Percentiles rank a stretch among this genome's conserved stretches.
Conservation (phyloP, 148 eudicot genomes). For the Camellia granthamiana region DNA sequence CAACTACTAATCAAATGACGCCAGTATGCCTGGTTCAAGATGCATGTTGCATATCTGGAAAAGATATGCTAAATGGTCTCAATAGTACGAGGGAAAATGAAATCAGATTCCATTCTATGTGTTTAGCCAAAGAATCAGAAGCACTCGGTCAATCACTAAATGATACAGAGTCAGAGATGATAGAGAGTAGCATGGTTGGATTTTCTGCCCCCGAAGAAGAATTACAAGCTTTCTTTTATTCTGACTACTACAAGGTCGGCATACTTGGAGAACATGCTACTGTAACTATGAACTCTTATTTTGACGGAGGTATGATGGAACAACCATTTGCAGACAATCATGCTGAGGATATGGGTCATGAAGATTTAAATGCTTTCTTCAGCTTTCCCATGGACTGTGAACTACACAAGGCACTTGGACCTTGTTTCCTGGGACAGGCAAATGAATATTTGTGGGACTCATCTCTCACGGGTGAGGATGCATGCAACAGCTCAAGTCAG, state of each 20-base stretch:
- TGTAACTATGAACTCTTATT: slow-evolving; percentile 12
- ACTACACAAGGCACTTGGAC: slow-evolving; percentile 42
- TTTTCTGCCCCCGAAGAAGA: slow-evolving; percentile 33
- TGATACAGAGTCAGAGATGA: slow-evolving; percentile 20
- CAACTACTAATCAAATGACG: slow-evolving; percentile 17
- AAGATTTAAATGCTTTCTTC: slow-evolving; percentile 21
- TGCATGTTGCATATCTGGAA: slow-evolving; percentile 9
- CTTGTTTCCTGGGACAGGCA: slow-evolving; percentile 21
- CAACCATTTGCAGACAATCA: slow-evolving; percentile 18
- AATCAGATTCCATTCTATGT: slow-evolving; percentile 17
- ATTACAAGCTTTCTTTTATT: slow-evolving; percentile 5
- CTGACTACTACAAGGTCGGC: slow-evolving; percentile 18
- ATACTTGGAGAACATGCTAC: slow-evolving; percentile 24
- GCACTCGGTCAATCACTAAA: slow-evolving; percentile 15
- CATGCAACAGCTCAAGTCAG: slow-evolving; percentile 13
- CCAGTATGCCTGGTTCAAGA: slow-evolving; percentile 11
- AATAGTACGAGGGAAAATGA: slow-evolving; percentile 20
- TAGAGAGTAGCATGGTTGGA: slow-evolving; percentile 22
- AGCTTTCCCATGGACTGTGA: slow-evolving; percentile 42
- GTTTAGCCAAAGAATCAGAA: slow-evolving; percentile 17
- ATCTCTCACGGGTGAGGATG: slow-evolving; percentile 14
- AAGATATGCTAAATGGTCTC: slow-evolving; percentile 14
- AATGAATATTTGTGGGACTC: slow-evolving; percentile 16
- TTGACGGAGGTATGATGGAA: slow-evolving; percentile 15
- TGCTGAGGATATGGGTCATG: slow-evolving; percentile 9